These are phyloP conservation scores for Nannizzia gypsea DNA, from an alignment of 2,329 filamentous ascomycete genomes.

Conservation along the genomic window DNA sequence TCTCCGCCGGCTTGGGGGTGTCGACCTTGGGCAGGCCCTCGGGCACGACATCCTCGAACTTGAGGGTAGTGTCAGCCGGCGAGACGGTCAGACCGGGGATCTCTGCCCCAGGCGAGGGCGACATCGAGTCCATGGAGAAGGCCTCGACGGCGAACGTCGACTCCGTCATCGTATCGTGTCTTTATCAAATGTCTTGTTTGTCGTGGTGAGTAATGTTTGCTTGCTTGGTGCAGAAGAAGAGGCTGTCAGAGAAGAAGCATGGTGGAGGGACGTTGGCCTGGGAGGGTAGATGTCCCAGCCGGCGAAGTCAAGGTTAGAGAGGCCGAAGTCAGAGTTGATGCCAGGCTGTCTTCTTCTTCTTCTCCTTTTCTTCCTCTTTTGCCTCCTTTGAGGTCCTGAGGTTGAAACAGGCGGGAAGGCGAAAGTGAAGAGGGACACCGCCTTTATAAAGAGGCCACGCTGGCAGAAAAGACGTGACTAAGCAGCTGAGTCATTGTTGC, in stretches of 20 bases:
- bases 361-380: background rate
- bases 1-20: slow-evolving; percentile 37
- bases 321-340: no score
- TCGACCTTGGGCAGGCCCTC: slow-evolving; percentile 16
- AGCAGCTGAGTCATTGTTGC: background rate
- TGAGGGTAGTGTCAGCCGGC: slow-evolving; percentile 30
- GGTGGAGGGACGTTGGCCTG: background rate
- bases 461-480: background rate
- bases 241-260: background rate
- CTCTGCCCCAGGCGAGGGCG: slow-evolving; percentile 23
- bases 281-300: background rate
- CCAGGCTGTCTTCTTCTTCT: background rate
- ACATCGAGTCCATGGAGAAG: slow-evolving; percentile 24
- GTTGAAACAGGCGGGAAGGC: background rate
- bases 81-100: slow-evolving; percentile 30
- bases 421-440: background rate
- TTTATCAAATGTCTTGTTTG: background rate
- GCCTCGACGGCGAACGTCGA: slow-evolving; percentile 21
- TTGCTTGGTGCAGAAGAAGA: background rate
- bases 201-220: background rate
- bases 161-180: background rate
- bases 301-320: background rate
- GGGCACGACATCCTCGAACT: slow-evolving; percentile 16
- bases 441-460: background rate
- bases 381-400: background rate